A percentile compares a stretch with the other conserved stretches of the same genome.
phyloP scores from a whole-genome alignment of 169 alveolate species.

The Plasmodium cynomolgi region DNA sequence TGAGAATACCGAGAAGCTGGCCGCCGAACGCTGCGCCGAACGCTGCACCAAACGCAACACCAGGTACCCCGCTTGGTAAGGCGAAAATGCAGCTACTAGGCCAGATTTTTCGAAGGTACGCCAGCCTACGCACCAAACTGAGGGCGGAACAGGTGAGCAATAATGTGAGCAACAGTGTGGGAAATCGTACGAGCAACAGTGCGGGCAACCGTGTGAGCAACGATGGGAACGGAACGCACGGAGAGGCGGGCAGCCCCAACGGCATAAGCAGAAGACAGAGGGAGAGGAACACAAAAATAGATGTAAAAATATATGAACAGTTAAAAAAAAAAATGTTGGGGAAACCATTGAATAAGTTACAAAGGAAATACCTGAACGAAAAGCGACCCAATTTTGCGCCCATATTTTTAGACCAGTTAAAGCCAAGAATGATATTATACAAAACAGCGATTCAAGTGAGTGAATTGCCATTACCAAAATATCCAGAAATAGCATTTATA shows the following conservation, averaged over 20 bases:
- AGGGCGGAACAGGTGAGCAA: conserved; percentile 6
- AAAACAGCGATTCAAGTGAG: conserved; percentile 59
- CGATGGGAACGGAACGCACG: conserved; percentile 7
- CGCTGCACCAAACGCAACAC: neutral
- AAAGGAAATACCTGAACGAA: conserved; percentile 63
- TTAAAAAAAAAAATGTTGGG: conserved; percentile 60
- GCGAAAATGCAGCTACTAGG: conserved; percentile 18
- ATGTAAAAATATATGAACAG: conserved; percentile 55
- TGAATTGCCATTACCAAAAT: conserved; percentile 69
- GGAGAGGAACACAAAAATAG: conserved; percentile 49
- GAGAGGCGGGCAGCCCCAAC: neutral
- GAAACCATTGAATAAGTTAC: conserved; percentile 66
- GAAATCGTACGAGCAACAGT: neutral
- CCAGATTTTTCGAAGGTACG: conserved; percentile 16
- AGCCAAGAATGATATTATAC: conserved; percentile 79
- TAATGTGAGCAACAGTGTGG: neutral
- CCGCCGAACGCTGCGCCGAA: neutral
- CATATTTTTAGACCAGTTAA: conserved; percentile 78
- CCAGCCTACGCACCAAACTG: conserved; percentile 27
- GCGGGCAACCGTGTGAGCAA: neutral
- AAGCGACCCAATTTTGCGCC: conserved; percentile 81
- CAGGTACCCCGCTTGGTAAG: neutral
- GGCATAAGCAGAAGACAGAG: conserved; percentile 56
- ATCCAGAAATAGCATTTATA: conserved; percentile 82
- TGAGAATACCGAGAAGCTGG: neutral